Evolutionary conservation across 352 stramenopile genomes (phyloP).

Genomic region (Globisporangium okanoganense): DNA sequence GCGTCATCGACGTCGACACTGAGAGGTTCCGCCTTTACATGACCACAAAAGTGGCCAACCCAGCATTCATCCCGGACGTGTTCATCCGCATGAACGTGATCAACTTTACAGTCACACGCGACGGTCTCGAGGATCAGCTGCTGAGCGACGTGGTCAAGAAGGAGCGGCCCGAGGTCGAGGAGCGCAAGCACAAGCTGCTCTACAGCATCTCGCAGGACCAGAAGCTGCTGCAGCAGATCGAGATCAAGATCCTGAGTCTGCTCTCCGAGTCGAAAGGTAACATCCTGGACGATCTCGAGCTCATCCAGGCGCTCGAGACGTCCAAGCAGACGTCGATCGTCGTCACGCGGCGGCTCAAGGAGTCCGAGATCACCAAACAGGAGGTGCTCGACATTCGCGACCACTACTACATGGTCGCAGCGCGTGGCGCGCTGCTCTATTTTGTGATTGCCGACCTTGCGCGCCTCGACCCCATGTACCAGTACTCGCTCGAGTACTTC

Average conservation of each 20-base stretch:
- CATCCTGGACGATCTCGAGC: conserved; percentile 89
- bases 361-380: conserved; percentile 56
- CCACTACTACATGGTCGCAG: conserved; percentile 51
- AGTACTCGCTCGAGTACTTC: conserved; percentile 80
- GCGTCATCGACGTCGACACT: conserved; percentile 63
- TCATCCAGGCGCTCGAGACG: conserved; percentile 57
- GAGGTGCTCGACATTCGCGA: conserved; percentile 63
- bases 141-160: conserved; percentile 84
- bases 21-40: conserved; percentile 87
- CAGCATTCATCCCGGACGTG: conserved; percentile 87
- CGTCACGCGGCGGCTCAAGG: conserved; percentile 45
- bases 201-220: conserved; percentile 88
- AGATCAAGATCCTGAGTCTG: conserved; percentile 89
- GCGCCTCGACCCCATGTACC: conserved; percentile 71
- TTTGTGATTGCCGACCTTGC: conserved; percentile 63
- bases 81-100: conserved; percentile 93
- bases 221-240: conserved; percentile 86
- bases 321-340: conserved; percentile 66
- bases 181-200: conserved; percentile 80
- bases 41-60: conserved; percentile 91
- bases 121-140: conserved; percentile 88
- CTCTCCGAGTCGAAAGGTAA: conserved; percentile 85
- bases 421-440: conserved; percentile 63
- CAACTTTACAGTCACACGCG: conserved; percentile 92
- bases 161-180: conserved; percentile 86